Percentiles rank a stretch among this genome's conserved stretches.
Conservation (phyloP, 495 filamentous ascomycete species). For the Podospora comata region DNA sequence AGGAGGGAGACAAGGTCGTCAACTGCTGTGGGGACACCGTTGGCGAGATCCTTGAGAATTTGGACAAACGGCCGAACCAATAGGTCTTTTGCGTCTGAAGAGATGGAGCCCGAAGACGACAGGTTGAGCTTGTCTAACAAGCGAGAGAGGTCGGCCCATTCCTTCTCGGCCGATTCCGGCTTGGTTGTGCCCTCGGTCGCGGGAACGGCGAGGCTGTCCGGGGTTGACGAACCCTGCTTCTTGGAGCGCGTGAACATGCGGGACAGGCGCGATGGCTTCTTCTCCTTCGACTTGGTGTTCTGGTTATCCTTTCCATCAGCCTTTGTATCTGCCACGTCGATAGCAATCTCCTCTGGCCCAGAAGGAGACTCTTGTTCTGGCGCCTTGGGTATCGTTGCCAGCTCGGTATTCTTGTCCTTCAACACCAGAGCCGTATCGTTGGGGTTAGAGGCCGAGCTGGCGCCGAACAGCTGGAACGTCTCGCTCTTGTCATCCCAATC, state of each 20-base stretch:
- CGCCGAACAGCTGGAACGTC: constrained; percentile 26
- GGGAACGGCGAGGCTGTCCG: constrained; percentile 27
- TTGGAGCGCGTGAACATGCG: constrained; percentile 27
- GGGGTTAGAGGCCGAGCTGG: neutral
- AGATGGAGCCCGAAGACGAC: constrained; percentile 60
- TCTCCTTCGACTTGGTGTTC: constrained; percentile 12
- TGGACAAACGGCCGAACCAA: constrained; percentile 79
- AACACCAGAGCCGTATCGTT: constrained; percentile 5
- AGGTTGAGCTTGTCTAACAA: constrained; percentile 67
- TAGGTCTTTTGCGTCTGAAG: constrained; percentile 60
- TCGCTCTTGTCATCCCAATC: constrained; percentile 34
- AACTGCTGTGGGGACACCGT: constrained; percentile 89
- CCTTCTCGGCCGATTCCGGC: constrained; percentile 37
- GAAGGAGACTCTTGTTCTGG: constrained; percentile 1
- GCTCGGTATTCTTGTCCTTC: constrained; percentile 12
- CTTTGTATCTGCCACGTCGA: neutral
- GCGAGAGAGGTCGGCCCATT: constrained; percentile 70
- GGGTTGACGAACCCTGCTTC: constrained; percentile 3
- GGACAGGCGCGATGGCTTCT: constrained; percentile 28
- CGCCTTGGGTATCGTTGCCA: constrained; percentile 6
- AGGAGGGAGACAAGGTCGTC: constrained; percentile 80
- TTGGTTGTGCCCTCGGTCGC: constrained; percentile 19
- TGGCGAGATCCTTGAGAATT: constrained; percentile 85
- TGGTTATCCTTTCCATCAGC: constrained; percentile 18
- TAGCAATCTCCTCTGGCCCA: neutral